Evolutionary conservation across 1,139 yeast genomes (phyloP), one percentile per base, ranked within the genome.

Genomic region (Scheffersomyces segobiensis): DNA sequence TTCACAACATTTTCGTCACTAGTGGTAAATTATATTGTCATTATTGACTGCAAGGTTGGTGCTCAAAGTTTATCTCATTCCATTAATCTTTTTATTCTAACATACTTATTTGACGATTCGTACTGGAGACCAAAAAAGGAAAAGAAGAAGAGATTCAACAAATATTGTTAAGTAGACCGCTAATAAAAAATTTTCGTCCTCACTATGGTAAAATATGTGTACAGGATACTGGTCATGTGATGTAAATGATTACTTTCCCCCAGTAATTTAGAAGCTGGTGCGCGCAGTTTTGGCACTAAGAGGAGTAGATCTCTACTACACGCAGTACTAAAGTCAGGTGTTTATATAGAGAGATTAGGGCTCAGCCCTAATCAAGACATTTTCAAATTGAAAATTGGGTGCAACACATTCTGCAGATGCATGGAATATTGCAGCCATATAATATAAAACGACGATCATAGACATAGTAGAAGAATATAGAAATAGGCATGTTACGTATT

Each of bases 101-200:
- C 66, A 64, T 63, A 64, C 67, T 62, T 62, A 59, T 57, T 62
- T 63, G 56, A 59, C 62, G 67, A 63, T 65, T 62, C 22, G 21
- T 48, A 20, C 50, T 48, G 50, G 7, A 48, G 50, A 48, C 50
- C 42, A 48, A 48, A 24, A n/a, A 48, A 48, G 24, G 24, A 48
- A 48, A 48, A 24, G 50, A 48, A 48, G 50, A 48, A 48, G 50
- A 48, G 50, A 20, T 20, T 19, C n/a, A 24, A 14, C 26, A 48
- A 48, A 48, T 48, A 48, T 24, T 48, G 42, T 48, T 17, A 48
- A 19, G 18, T 6, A 48, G 6, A 48, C 50, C 24, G 20, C 50
- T 48, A 48, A 14, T 48, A 48, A 48, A 48, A 48, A 48, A 20
- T 48, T 48, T 48, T 48, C 50, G 26, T 48, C 24, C 50, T 48